phyloP scores from a whole-genome alignment of 768 basidiomycete species.

The Postia placenta region DNA sequence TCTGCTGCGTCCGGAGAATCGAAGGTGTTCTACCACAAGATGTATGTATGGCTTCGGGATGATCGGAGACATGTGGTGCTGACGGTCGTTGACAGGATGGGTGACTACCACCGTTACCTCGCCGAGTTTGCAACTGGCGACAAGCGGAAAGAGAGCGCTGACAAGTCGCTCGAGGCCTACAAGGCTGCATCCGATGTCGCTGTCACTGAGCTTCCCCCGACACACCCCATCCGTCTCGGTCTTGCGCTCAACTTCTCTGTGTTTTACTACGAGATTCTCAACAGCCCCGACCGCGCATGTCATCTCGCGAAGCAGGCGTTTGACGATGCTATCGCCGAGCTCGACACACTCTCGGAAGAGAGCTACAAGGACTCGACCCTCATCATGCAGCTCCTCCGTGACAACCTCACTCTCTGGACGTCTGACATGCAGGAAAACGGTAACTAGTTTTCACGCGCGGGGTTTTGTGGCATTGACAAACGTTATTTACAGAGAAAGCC shows the following conservation, averaged over 20 bases:
- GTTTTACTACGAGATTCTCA: conserved; percentile 99
- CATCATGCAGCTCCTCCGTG: conserved; percentile 94
- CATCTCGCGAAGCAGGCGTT: conserved; percentile 99
- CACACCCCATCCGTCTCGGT: conserved; percentile 97
- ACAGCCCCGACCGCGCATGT: conserved; percentile 97
- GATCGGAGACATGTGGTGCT: not conserved
- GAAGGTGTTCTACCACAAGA: conserved; percentile 99
- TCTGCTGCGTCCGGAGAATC: conserved; percentile 95
- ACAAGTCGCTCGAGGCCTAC: conserved; percentile 96
- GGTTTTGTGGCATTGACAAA: conserved; percentile 1
- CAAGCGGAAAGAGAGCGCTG: conserved; percentile 94
- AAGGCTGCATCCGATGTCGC: conserved; percentile 98
- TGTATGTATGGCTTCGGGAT: conserved; percentile 45
- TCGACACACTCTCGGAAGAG: conserved; percentile 97
- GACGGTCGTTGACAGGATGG: conserved; percentile 68
- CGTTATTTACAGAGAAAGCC: conserved; percentile 49
- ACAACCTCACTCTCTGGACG: conserved; percentile 98
- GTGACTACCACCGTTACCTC: conserved; percentile 98
- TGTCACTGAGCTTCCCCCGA: conserved; percentile 90
- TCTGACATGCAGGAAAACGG: conserved; percentile 95
- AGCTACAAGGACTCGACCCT: conserved; percentile 99
- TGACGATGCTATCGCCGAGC: conserved; percentile 97
- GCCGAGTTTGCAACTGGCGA: conserved; percentile 98
- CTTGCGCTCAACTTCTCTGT: conserved; percentile 99
- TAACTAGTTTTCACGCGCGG: conserved; percentile 28